These are phyloP conservation scores for Elsinoe necatrix DNA, from an alignment of 2,329 filamentous ascomycete species.

Conservation along the genomic window DNA sequence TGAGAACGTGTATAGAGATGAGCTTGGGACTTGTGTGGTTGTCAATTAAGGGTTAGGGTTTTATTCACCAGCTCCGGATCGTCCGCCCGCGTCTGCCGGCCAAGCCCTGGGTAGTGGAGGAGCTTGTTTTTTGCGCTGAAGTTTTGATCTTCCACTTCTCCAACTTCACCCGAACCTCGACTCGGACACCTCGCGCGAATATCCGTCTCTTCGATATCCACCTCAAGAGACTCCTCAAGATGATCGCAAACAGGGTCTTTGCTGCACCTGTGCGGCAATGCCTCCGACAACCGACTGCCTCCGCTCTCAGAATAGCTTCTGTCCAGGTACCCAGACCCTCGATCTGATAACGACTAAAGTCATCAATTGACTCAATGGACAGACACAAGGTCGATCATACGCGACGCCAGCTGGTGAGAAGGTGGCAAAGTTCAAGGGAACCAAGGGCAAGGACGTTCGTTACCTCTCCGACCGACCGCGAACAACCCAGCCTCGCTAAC, in stretches of 20 bases:
- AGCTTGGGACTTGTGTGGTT: background rate
- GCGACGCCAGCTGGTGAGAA: constrained; percentile 52
- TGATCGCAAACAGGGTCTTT: constrained; percentile 76
- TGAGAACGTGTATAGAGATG: background rate
- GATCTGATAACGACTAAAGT: constrained; percentile 12
- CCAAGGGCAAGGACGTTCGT: constrained; percentile 79
- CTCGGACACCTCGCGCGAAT: constrained; percentile 12
- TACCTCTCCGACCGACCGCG: constrained; percentile 18
- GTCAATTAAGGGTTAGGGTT: background rate
- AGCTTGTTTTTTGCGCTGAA: constrained; percentile 14
- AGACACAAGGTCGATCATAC: constrained; percentile 41
- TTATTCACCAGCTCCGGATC: background rate
- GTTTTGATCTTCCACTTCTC: constrained; percentile 14
- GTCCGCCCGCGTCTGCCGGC: constrained; percentile 1
- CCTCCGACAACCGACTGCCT: constrained; percentile 53
- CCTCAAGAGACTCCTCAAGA: constrained; percentile 42
- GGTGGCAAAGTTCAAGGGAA: constrained; percentile 89
- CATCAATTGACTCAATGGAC: constrained; percentile 1
- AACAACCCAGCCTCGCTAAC: background rate
- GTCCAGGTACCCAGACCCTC: constrained; percentile 16
- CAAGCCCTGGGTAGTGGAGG: constrained; percentile 3
- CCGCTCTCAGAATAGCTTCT: constrained; percentile 28
- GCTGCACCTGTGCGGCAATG: constrained; percentile 70
- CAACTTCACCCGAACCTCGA: constrained; percentile 5
- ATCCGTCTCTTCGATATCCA: constrained; percentile 4